A percentile compares a stretch with the other conserved stretches of the same genome.
These are phyloP conservation scores for Trebouxia sp. DNA, from an alignment of 139 green algal species.

Conservation along the genomic window DNA sequence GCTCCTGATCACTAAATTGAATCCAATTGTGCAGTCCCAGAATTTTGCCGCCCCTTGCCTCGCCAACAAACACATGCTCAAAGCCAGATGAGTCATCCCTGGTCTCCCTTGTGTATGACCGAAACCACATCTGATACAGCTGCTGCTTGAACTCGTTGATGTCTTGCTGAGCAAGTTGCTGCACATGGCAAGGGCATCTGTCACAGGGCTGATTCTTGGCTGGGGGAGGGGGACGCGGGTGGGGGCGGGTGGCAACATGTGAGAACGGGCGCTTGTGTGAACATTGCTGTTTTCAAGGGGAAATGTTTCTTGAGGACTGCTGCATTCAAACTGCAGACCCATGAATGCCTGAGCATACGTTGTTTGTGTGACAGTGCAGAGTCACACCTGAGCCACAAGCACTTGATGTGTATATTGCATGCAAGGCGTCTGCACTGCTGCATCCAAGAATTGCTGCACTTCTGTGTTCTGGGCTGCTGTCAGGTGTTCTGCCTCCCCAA, in stretches of 20 bases:
- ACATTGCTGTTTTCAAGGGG: too few species aligned
- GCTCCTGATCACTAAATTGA: conserved; percentile 54
- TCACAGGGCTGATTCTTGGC: neutral
- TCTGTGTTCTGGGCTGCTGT: conserved; percentile 47
- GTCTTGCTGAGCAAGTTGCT: conserved; percentile 33
- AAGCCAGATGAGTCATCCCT: conserved; percentile 69
- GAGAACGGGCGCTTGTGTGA: too few species aligned
- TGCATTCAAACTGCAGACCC: too few species aligned
- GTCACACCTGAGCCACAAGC: conserved; percentile 43
- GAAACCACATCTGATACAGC: conserved; percentile 62
- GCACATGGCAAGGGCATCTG: neutral
- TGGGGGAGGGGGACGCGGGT: too few species aligned
- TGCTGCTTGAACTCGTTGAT: conserved; percentile 45
- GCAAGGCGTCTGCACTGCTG: conserved; percentile 41
- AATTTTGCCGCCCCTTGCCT: conserved; percentile 39
- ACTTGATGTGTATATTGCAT: conserved; percentile 59
- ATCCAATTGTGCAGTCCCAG: conserved; percentile 79
- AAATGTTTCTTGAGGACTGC: too few species aligned
- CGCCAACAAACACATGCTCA: conserved; percentile 82
- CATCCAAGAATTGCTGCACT: conserved; percentile 60
- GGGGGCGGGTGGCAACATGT: too few species aligned
- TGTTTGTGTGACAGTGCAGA: too few species aligned
- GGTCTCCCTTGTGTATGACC: conserved; percentile 41
- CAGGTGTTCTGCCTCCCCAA: conserved; percentile 38
- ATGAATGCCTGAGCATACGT: too few species aligned